Conservation (phyloP, 495 filamentous ascomycete species). For the Cercophora scortea region DNA sequence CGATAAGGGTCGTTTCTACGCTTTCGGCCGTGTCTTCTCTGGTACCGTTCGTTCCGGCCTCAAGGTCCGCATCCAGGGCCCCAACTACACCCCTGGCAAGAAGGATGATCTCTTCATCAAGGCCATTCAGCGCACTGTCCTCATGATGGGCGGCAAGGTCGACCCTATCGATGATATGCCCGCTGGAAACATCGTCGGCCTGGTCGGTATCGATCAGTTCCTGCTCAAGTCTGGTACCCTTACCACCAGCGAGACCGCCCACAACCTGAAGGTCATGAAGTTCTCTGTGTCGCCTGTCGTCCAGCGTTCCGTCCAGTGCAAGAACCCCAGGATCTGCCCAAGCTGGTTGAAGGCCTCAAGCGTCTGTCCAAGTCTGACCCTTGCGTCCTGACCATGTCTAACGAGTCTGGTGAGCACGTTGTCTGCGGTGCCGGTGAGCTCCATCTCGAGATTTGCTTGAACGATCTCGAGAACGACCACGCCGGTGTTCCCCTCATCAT, state of each 20-base stretch:
- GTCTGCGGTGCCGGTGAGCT: slow-evolving; percentile 99
- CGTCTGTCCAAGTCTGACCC: slow-evolving; percentile 99
- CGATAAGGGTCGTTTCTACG: slow-evolving; percentile 99
- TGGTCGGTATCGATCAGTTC: slow-evolving; percentile 99
- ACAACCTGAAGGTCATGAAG: slow-evolving; percentile 99
- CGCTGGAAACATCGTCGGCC: slow-evolving; percentile 97
- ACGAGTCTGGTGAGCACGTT: slow-evolving; percentile 92
- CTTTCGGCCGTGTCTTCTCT: slow-evolving; percentile 99
- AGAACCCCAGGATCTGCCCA: slow-evolving; percentile 99
- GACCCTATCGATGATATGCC: slow-evolving; percentile 99
- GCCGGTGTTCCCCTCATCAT: slow-evolving; percentile 94
- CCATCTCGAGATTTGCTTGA: slow-evolving; percentile 99
- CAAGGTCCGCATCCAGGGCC: slow-evolving; percentile 99
- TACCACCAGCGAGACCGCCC: slow-evolving; percentile 91
- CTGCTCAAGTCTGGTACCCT: slow-evolving; percentile 99
- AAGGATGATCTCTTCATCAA: slow-evolving; percentile 99
- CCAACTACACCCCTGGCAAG: slow-evolving; percentile 95
- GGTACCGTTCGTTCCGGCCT: slow-evolving; percentile 95
- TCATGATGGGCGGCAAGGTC: slow-evolving; percentile 99
- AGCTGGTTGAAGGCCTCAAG: slow-evolving; percentile 99
- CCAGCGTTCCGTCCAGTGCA: slow-evolving; percentile 96
- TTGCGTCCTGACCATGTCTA: slow-evolving; percentile 86
- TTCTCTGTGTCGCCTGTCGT: slow-evolving; percentile 99
- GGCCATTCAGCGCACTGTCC: slow-evolving; percentile 98
- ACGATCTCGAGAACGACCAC: slow-evolving; percentile 99